Evolutionary conservation across 768 basidiomycete species (phyloP).

Genomic region (Pholiota microspora): DNA sequence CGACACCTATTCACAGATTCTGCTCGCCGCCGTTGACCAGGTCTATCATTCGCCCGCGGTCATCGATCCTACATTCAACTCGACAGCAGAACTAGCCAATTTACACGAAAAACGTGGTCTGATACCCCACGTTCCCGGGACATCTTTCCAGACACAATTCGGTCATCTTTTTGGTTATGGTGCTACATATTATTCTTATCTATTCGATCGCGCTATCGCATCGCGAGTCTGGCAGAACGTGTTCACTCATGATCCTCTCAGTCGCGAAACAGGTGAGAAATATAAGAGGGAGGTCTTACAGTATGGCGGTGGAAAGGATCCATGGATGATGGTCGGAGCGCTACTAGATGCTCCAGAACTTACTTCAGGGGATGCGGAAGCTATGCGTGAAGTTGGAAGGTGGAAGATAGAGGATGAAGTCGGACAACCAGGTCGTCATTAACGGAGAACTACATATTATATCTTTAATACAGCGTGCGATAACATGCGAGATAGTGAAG

Average conservation of each 20-base stretch:
- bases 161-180: constrained; percentile 96
- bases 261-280: constrained; percentile 74
- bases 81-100: constrained; percentile 61
- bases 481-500: background rate
- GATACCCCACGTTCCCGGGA: constrained; percentile 80
- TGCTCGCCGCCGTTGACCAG: constrained; percentile 88
- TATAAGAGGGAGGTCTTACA: constrained; percentile 74
- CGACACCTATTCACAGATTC: constrained; percentile 88
- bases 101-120: constrained; percentile 71
- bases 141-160: constrained; percentile 95
- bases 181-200: constrained; percentile 96
- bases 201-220: constrained; percentile 95
- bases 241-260: constrained; percentile 67
- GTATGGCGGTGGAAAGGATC: constrained; percentile 88
- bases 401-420: constrained; percentile 86
- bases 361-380: constrained; percentile 68
- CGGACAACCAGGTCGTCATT: constrained; percentile 59
- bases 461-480: background rate
- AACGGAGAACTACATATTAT: constrained; percentile 2
- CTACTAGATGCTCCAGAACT: constrained; percentile 66
- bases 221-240: constrained; percentile 83
- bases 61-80: constrained; percentile 60
- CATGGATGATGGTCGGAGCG: constrained; percentile 87
- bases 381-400: constrained; percentile 87
- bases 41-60: constrained; percentile 77